Base-by-base conservation (phyloP, 2,329 filamentous ascomycete species). In the Juglanconis oblonga region DNA sequence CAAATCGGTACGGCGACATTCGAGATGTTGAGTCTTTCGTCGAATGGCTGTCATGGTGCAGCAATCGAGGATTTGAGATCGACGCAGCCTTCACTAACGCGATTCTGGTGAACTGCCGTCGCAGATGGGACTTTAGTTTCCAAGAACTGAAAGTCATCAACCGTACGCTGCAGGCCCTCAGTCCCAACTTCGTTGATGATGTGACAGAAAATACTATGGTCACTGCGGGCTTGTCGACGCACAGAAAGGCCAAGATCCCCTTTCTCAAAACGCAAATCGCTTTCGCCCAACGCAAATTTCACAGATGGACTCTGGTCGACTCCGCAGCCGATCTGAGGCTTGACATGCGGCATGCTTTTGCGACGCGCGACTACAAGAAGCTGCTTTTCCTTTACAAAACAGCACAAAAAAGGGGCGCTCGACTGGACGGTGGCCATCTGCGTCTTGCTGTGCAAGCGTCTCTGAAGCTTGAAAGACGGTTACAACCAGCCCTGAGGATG, bases 361-460 rank as follows among this genome's bases (percentile, higher is more conserved):
- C 55, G 3, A 47, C 53, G 17, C 53, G 58, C 31, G n/a, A 47
- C 14, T 53, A 63, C 17, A 52, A 24, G n/a, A 51, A 52, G n/a
- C 58, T 44, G 32, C 55, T 51, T 14, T 45, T 29, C 3, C 71
- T 77, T 4, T 83, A 81, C 67, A 72, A 68, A 54, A 67, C 67
- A 32, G 75, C 75, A n/a, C 49, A 72, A 1, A 64, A 63, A 9
- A 67, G 65, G 4, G 73, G 74, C 17, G 70, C 80, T 65, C 68
- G 70, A 1, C 72, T 72, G 61, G 77, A 74, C 33, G 66, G 67
- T 3, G 72, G 75, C 31, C 80, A 77, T 56, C 71, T 84, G 13
- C 75, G 77, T n/a, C 70, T 83, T 5, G 80, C 78, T 8, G 76
- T 84, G 8, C 65, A 75, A 9, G 79, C 80, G 2, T 71, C 74